Percentiles rank a stretch among this genome's conserved stretches.
phyloP scores from a whole-genome alignment of 1,139 yeast genomes.

The Arxiozyma bovina region DNA sequence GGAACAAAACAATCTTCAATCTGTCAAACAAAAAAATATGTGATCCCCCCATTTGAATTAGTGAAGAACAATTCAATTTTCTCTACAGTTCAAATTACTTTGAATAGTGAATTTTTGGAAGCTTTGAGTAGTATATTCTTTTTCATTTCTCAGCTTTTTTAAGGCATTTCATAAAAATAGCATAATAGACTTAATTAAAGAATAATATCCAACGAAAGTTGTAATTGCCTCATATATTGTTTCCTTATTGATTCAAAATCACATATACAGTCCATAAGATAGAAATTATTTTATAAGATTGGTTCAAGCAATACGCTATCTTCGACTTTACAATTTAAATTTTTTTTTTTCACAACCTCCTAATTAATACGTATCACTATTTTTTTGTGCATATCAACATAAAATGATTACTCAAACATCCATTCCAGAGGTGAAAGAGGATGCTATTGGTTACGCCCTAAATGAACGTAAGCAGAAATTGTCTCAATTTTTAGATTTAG shows the following conservation, averaged over 20 bases:
- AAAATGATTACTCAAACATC: slow-evolving; percentile 39
- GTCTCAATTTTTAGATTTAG: slow-evolving; percentile 49
- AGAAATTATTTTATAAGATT: neutral
- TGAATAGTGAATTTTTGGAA: no score
- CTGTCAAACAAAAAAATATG: neutral
- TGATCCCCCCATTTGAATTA: no score
- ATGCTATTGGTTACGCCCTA: slow-evolving; percentile 41
- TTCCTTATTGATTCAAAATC: neutral
- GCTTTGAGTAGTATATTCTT: no score
- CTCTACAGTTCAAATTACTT: no score
- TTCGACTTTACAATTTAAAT: no score
- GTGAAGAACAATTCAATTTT: no score
- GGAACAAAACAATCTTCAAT: neutral
- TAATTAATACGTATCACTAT: neutral
- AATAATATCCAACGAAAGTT: neutral
- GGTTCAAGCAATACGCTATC: no score
- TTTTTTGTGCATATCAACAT: no score
- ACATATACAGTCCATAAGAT: neutral
- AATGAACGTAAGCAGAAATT: slow-evolving; percentile 41
- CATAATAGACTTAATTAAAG: neutral
- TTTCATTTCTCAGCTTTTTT: neutral
- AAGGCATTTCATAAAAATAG: no score
- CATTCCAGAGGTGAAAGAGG: slow-evolving; percentile 48
- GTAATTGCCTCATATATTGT: neutral
- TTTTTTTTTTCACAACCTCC: neutral